A percentile compares a stretch with the other conserved stretches of the same genome.
phyloP scores from a whole-genome alignment of 495 filamentous ascomycete species.

The Rostrohypoxylon terebratum region DNA sequence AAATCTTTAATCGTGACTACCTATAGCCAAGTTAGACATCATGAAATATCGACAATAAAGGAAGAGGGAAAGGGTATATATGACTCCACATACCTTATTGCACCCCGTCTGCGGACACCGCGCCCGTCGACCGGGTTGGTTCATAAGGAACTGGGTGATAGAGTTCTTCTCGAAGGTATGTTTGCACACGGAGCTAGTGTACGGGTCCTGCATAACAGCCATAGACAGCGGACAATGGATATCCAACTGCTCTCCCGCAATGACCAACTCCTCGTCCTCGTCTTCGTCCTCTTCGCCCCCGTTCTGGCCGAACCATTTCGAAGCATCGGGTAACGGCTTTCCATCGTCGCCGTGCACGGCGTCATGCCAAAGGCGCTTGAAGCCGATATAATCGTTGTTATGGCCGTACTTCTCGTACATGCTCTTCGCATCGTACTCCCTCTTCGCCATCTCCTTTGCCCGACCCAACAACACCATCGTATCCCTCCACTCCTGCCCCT shows the following conservation, averaged over 20 bases:
- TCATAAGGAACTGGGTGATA: conserved; percentile 71
- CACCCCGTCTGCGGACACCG: conserved; percentile 60
- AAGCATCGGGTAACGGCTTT: conserved; percentile 72
- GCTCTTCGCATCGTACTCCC: conserved; percentile 55
- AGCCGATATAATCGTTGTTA: conserved; percentile 82
- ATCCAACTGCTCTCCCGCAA: conserved; percentile 74
- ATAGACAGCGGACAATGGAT: conserved; percentile 87
- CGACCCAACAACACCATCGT: conserved; percentile 53
- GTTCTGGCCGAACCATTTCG: conserved; percentile 75
- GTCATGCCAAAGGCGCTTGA: conserved; percentile 83
- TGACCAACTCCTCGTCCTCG: conserved; percentile 79
- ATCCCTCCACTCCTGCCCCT: conserved; percentile 43
- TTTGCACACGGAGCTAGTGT: conserved; percentile 79
- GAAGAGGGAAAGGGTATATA: background rate
- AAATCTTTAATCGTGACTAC: conserved; percentile 53
- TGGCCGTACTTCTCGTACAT: conserved; percentile 70
- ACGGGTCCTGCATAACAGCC: conserved; percentile 75
- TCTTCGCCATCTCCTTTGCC: conserved; percentile 50
- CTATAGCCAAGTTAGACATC: conserved; percentile 39
- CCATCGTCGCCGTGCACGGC: conserved; percentile 73
- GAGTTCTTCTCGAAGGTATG: conserved; percentile 85
- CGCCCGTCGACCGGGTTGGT: conserved; percentile 46
- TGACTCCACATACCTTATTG: conserved; percentile 51
- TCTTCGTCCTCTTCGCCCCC: conserved; percentile 51
- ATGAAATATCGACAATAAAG: background rate